Evolutionary conservation across 177 flowering plant species (phyloP).

Genomic region (Vitis hybrid): DNA sequence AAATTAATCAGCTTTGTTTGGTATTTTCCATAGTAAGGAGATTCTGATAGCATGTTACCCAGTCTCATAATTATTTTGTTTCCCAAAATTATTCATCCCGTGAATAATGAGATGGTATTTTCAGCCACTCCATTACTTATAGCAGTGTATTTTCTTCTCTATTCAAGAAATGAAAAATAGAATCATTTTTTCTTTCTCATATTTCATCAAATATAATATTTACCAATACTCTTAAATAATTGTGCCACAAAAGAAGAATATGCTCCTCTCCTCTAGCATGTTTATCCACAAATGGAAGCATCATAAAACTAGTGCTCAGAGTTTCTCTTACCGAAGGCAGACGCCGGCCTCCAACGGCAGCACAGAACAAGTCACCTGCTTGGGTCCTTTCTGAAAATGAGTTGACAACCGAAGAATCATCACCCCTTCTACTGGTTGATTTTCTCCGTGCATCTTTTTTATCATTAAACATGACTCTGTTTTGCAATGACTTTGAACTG

Average conservation of each 20-base stretch:
- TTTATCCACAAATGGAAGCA: slow-evolving; percentile 1
- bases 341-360: slow-evolving; percentile 39
- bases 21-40: too few relatives aligned
- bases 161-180: too few relatives aligned
- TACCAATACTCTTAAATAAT: neutral
- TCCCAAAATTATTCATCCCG: too few relatives aligned
- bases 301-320: neutral
- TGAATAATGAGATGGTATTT: too few relatives aligned
- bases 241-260: neutral
- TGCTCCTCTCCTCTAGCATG: neutral
- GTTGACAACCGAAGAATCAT: slow-evolving; percentile 37
- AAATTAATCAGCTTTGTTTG: too few relatives aligned
- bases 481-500: slow-evolving; percentile 42
- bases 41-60: too few relatives aligned
- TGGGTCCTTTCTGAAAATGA: slow-evolving; percentile 63
- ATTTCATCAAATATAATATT: neutral
- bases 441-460: slow-evolving; percentile 53
- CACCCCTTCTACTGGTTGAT: slow-evolving; percentile 51
- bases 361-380: slow-evolving; percentile 76
- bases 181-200: too few relatives aligned
- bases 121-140: too few relatives aligned
- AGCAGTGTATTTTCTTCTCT: too few relatives aligned
- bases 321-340: slow-evolving; percentile 56
- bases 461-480: slow-evolving; percentile 35
- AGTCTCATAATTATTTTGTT: too few relatives aligned